These are phyloP conservation scores for Cyberlindnera meyerae DNA, from an alignment of 805 yeast genomes.

Conservation along the genomic window DNA sequence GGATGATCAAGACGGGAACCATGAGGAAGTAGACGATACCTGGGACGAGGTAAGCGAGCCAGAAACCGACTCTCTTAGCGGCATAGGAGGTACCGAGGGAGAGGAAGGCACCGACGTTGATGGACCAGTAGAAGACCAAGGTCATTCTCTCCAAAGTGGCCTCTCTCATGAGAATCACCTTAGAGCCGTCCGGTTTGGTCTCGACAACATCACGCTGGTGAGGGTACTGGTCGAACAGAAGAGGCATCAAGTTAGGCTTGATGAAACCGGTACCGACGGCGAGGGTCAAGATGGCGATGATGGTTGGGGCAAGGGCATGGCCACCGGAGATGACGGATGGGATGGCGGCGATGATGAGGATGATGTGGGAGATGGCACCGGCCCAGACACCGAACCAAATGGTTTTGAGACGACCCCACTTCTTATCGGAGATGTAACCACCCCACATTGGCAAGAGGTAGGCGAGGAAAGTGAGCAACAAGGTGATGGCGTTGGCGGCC, in stretches of 20 bases:
- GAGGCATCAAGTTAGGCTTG: conserved; percentile 63
- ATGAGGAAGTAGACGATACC: conserved; percentile 53
- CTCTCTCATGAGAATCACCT: conserved; percentile 64
- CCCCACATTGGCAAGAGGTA: conserved; percentile 76
- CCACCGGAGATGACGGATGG: conserved; percentile 45
- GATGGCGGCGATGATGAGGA: conserved; percentile 64
- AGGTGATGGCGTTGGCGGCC: conserved; percentile 66
- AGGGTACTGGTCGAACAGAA: conserved; percentile 73
- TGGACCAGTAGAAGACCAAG: conserved; percentile 71
- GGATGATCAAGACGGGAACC: conserved; percentile 39
- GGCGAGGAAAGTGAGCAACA: conserved; percentile 79
- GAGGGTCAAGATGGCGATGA: conserved; percentile 39
- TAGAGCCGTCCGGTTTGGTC: conserved; percentile 55
- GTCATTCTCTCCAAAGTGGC: conserved; percentile 69
- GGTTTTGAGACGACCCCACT: conserved; percentile 67
- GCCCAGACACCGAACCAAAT: conserved; percentile 55
- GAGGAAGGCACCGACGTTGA: conserved; percentile 70
- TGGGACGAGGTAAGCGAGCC: conserved; percentile 74
- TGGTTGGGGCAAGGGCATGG: conserved; percentile 60
- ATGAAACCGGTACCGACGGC: conserved; percentile 82
- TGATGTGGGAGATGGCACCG: conserved; percentile 57
- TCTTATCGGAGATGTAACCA: conserved; percentile 71
- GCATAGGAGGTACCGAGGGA: conserved; percentile 74
- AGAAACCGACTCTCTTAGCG: conserved; percentile 60
- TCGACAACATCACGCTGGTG: conserved; percentile 55